phyloP scores from a whole-genome alignment of 2,329 filamentous ascomycete genomes.

The Trichoderma arundinaceum region DNA sequence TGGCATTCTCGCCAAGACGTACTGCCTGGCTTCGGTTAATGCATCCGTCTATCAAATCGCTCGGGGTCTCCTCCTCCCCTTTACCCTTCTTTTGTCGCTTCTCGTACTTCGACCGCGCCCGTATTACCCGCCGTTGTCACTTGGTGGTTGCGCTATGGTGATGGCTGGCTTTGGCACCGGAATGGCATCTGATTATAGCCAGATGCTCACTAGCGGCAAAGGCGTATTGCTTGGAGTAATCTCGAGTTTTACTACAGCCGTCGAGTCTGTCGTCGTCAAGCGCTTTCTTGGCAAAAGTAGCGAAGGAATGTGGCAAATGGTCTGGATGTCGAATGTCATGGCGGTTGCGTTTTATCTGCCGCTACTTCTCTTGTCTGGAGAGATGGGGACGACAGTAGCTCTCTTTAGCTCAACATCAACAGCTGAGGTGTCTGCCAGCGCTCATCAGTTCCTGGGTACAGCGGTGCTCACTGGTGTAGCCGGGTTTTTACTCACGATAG shows the following conservation, averaged over 20 bases:
- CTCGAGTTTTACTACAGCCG: slow-evolving; percentile 24
- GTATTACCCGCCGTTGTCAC: slow-evolving; percentile 17
- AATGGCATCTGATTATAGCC: slow-evolving; percentile 26
- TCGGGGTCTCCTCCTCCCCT: slow-evolving; percentile 19
- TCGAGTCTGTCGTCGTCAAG: slow-evolving; percentile 23
- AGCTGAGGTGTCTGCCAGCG: slow-evolving; percentile 10
- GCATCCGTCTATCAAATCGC: slow-evolving; percentile 27
- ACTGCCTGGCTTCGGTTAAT: slow-evolving; percentile 25
- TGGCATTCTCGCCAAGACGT: slow-evolving; percentile 27
- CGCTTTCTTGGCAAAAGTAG: slow-evolving; percentile 22
- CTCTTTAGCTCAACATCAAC: slow-evolving; percentile 8
- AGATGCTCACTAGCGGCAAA: slow-evolving; percentile 26
- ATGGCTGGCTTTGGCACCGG: slow-evolving; percentile 26
- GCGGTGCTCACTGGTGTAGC: slow-evolving; percentile 21
- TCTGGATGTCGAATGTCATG: slow-evolving; percentile 29
- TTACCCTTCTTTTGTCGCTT: slow-evolving; percentile 15
- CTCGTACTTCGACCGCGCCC: slow-evolving; percentile 25
- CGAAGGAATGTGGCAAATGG: slow-evolving; percentile 29
- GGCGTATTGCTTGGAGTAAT: slow-evolving; percentile 23
- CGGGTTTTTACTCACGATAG: slow-evolving; percentile 24
- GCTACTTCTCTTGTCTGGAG: slow-evolving; percentile 5
- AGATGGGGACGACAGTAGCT: slow-evolving; percentile 12
- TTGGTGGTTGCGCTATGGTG: slow-evolving; percentile 19
- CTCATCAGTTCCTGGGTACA: slow-evolving; percentile 18
- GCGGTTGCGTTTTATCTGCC: slow-evolving; percentile 16